These are phyloP conservation scores for Cunninghamia lanceolata DNA, from an alignment of 75 land plant species.

Conservation along the genomic window DNA sequence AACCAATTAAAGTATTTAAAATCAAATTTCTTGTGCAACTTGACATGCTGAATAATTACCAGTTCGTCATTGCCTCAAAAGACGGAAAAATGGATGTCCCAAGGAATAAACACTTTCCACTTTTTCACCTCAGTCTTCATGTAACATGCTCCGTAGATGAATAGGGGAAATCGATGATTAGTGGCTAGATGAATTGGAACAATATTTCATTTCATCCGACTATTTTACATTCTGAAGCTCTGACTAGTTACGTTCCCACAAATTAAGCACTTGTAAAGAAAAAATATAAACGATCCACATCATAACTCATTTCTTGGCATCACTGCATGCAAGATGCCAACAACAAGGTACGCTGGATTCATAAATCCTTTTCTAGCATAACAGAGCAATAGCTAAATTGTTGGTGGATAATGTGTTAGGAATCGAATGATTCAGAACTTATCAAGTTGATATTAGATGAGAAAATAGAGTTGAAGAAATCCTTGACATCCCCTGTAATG, in stretches of 20 bases:
- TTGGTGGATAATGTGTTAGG: background rate
- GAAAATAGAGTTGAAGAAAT: constrained; percentile 13
- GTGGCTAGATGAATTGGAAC: background rate
- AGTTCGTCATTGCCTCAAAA: too few relatives aligned
- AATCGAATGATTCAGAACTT: background rate
- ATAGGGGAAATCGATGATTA: background rate
- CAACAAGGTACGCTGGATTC: background rate
- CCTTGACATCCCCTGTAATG: constrained; percentile 30
- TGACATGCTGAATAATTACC: too few relatives aligned
- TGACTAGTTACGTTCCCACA: background rate
- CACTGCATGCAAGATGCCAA: background rate
- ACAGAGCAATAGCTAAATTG: background rate
- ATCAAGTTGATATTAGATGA: background rate
- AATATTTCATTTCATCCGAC: background rate
- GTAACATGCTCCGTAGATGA: too few relatives aligned
- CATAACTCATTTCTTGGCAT: background rate
- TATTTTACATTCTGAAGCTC: background rate
- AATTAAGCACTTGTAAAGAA: background rate
- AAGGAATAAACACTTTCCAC: too few relatives aligned
- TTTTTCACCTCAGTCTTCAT: background rate
- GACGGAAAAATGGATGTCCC: too few relatives aligned
- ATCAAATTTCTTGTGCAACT: too few relatives aligned
- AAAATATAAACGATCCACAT: background rate
- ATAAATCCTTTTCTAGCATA: background rate
- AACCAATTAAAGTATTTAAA: too few relatives aligned